Conservation (phyloP, 2,329 filamentous ascomycete genomes). For the Didymellaceae sp. region DNA sequence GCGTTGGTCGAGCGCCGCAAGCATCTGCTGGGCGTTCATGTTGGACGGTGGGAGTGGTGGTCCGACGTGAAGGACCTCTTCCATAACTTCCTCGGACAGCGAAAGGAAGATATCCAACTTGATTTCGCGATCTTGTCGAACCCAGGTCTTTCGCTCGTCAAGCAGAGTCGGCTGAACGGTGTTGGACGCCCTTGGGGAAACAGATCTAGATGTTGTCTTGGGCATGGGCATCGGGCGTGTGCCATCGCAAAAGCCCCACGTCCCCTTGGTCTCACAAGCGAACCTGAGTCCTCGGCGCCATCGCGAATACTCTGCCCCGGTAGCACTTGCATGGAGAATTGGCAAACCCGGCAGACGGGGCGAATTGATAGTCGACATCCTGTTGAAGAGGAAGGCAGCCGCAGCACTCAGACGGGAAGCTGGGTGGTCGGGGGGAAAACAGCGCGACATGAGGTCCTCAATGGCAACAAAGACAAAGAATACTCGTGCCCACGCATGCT, state of each 20-base stretch:
- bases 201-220: slow-evolving; percentile 29
- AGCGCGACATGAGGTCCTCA: slow-evolving; percentile 9
- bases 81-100: slow-evolving; percentile 45
- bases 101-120: slow-evolving; percentile 48
- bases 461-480: neutral
- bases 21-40: slow-evolving; percentile 42
- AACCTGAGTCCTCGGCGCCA: slow-evolving; percentile 43
- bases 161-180: slow-evolving; percentile 40
- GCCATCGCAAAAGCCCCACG: slow-evolving; percentile 45
- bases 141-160: slow-evolving; percentile 44
- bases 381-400: slow-evolving; percentile 17
- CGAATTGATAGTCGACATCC: slow-evolving; percentile 17
- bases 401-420: slow-evolving; percentile 17
- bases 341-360: slow-evolving; percentile 35
- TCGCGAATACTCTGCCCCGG: slow-evolving; percentile 41
- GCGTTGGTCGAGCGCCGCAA: slow-evolving; percentile 38
- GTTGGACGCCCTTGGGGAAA: slow-evolving; percentile 24
- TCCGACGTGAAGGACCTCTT: slow-evolving; percentile 45
- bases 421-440: slow-evolving; percentile 10
- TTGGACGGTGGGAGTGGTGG: slow-evolving; percentile 43
- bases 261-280: slow-evolving; percentile 40
- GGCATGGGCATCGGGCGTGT: slow-evolving; percentile 45
- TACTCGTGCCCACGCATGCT: slow-evolving; percentile 1
- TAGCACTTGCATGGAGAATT: slow-evolving; percentile 33
- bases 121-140: slow-evolving; percentile 45